Evolutionary conservation across 108 stramenopile species (phyloP).

Genomic region (Nitzschia palea): DNA sequence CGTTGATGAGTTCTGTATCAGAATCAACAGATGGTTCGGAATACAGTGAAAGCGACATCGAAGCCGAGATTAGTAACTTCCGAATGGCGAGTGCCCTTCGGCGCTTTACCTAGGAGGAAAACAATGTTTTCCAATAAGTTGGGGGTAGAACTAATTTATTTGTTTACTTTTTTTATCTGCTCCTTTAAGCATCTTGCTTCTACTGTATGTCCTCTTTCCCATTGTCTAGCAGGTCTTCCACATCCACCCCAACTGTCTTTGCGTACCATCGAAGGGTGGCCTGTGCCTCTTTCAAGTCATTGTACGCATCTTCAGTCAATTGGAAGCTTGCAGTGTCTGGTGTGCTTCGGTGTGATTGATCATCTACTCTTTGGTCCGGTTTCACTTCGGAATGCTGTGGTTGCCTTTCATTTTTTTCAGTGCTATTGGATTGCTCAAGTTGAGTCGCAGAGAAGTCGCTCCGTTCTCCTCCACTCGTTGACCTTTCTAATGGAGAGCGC

Average conservation of each 20-base stretch:
- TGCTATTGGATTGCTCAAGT: no score
- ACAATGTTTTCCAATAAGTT: background rate
- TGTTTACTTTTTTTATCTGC: background rate
- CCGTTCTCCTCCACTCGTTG: no score
- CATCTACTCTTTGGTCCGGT: background rate
- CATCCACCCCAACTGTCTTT: conserved; percentile 16
- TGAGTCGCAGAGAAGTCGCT: no score
- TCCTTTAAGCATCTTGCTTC: background rate
- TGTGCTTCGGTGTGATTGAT: background rate
- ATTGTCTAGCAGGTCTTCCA: conserved; percentile 19
- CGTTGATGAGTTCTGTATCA: conserved; percentile 28
- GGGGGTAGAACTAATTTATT: background rate
- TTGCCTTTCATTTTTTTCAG: no score
- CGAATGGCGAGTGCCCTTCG: conserved; percentile 1
- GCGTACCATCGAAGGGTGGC: conserved; percentile 23
- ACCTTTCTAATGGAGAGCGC: no score
- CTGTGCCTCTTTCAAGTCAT: conserved; percentile 25
- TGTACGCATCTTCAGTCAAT: conserved; percentile 9
- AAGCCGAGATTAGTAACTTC: conserved; percentile 12
- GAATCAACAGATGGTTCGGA: conserved; percentile 30
- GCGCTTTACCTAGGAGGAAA: background rate
- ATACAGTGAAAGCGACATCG: conserved; percentile 6
- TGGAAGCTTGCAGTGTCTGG: background rate
- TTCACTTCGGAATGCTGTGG: no score
- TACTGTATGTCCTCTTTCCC: background rate